These are phyloP conservation scores for Geotrichum citri-aurantii DNA, from an alignment of 1,139 yeast species.

Conservation along the genomic window DNA sequence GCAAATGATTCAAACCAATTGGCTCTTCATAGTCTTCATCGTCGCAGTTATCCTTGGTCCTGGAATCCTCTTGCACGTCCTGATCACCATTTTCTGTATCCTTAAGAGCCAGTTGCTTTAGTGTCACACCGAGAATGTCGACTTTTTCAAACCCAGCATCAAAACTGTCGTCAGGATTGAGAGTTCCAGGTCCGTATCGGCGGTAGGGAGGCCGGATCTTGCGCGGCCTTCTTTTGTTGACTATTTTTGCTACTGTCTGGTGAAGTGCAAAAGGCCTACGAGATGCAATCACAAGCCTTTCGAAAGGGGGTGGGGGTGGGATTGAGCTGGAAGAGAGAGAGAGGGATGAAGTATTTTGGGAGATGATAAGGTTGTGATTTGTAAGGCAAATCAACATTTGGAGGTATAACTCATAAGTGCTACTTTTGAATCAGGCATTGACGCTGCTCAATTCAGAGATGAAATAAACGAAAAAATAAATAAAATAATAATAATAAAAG, in stretches of 20 bases:
- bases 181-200: conserved; percentile 60
- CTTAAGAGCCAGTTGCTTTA: conserved; percentile 26
- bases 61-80: conserved; percentile 17
- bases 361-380: not conserved
- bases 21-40: conserved; percentile 13
- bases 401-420: not conserved
- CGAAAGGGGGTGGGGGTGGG: not conserved
- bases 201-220: conserved; percentile 71
- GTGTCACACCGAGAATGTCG: conserved; percentile 29
- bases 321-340: not conserved
- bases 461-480: no score
- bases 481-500: no score
- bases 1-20: conserved; percentile 32
- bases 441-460: no score
- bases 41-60: conserved; percentile 20
- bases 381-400: not conserved
- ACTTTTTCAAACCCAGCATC: conserved; percentile 21
- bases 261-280: not conserved
- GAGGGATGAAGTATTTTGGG: not conserved
- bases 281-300: not conserved
- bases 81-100: conserved; percentile 1
- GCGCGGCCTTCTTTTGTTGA: conserved; percentile 80
- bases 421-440: not conserved
- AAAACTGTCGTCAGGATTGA: conserved; percentile 26
- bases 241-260: conserved; percentile 45